Conservation (phyloP, 1,139 yeast species). For the Suhomyces taliae region DNA sequence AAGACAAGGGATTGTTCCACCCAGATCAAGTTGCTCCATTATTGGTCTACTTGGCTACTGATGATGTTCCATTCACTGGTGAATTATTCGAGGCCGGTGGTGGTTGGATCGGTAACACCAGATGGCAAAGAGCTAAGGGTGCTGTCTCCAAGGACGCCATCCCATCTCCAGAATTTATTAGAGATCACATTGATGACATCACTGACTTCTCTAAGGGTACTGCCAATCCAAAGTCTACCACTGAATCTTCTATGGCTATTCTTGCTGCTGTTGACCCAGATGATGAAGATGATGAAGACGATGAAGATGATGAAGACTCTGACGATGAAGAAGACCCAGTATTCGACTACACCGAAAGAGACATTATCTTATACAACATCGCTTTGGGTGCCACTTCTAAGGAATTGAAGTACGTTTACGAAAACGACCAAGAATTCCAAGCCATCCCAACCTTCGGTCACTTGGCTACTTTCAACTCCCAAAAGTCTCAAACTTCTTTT, state of each 20-base stretch:
- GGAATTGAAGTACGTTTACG: conserved; percentile 80
- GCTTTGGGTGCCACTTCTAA: conserved; percentile 84
- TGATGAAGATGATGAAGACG: conserved; percentile 49
- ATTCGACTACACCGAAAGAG: conserved; percentile 59
- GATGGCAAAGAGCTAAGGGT: conserved; percentile 95
- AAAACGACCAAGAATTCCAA: conserved; percentile 74
- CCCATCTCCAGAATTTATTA: conserved; percentile 68
- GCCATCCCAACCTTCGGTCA: conserved; percentile 94
- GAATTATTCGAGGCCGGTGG: conserved; percentile 64
- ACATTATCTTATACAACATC: conserved; percentile 80
- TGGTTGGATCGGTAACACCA: conserved; percentile 93
- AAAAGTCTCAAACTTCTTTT: conserved; percentile 52
- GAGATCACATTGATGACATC: conserved; percentile 65
- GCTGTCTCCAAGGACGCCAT: conserved; percentile 57
- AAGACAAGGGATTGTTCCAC: conserved; percentile 77
- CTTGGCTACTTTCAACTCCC: conserved; percentile 63
- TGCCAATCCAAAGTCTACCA: conserved; percentile 61
- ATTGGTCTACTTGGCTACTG: conserved; percentile 73
- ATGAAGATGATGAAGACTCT: conserved; percentile 51
- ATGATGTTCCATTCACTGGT: conserved; percentile 69
- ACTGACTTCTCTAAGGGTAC: conserved; percentile 63
- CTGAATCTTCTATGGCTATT: conserved; percentile 80
- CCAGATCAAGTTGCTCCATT: conserved; percentile 92
- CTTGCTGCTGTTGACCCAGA: conserved; percentile 63
- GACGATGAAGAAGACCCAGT: conserved; percentile 52